Conservation (phyloP, 1,139 yeast species). For the Protomyces lactucae-debilis region DNA sequence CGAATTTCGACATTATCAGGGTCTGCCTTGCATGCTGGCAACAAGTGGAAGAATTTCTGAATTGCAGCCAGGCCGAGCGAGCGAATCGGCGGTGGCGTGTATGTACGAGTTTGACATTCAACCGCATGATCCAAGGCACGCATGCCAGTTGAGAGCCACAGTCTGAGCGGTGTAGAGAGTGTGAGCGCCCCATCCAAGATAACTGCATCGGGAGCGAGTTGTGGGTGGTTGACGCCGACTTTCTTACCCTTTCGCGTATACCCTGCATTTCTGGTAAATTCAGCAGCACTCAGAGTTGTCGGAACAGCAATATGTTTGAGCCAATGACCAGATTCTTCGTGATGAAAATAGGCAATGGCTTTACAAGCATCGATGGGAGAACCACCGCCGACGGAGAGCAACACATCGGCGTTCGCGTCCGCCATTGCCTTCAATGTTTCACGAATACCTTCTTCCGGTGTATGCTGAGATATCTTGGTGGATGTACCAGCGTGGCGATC, state of each 20-base stretch:
- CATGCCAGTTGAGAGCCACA: slow-evolving; percentile 27
- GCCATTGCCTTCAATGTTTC: slow-evolving; percentile 26
- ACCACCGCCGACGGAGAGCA: slow-evolving; percentile 27
- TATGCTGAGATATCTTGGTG: slow-evolving; percentile 23
- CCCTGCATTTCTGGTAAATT: slow-evolving; percentile 28
- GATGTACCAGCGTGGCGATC: slow-evolving; percentile 14
- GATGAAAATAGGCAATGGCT: slow-evolving; percentile 11
- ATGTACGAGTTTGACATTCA: slow-evolving; percentile 25
- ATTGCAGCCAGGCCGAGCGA: slow-evolving; percentile 27
- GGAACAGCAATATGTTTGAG: slow-evolving; percentile 27
- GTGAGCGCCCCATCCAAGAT: slow-evolving; percentile 27
- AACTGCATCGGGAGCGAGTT: slow-evolving; percentile 22
- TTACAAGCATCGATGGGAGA: slow-evolving; percentile 26
- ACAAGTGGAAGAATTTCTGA: slow-evolving; percentile 12
- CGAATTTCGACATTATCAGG: slow-evolving; percentile 20
- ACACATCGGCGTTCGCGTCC: slow-evolving; percentile 31
- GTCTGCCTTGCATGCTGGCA: slow-evolving; percentile 27
- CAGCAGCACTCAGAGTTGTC: slow-evolving; percentile 31
- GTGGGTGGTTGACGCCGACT: slow-evolving; percentile 6
- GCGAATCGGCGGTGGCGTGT: slow-evolving; percentile 20
- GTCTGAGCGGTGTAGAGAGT: slow-evolving; percentile 24
- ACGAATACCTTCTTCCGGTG: slow-evolving; percentile 22
- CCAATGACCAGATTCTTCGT: slow-evolving; percentile 6
- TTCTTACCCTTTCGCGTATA: slow-evolving; percentile 28
- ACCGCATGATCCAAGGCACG: slow-evolving; percentile 29